Evolutionary conservation across 495 filamentous ascomycete genomes (phyloP), one percentile per base, ranked within the genome.

Genomic region (Chaetomium tenue): DNA sequence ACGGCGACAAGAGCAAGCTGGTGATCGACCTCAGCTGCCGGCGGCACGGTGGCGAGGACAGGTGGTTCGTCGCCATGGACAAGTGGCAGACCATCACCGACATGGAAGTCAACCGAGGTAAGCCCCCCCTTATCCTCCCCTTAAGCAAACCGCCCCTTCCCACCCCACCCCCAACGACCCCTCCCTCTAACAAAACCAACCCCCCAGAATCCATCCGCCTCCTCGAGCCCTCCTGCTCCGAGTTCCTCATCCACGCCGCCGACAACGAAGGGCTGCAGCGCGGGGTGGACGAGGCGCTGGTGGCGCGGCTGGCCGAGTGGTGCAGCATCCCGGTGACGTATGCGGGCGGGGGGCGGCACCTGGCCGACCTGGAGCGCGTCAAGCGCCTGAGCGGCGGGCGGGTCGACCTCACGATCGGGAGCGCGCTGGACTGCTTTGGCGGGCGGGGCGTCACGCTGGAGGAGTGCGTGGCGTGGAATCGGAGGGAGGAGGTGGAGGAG

Each of bases 231-330:
- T 93, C 91, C 74, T 97, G 94, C 78, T 91, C 89, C 48, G 95
- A 98, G 71, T 98, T 98, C 74, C 81, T 98, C 55, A 91, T 98
- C 70, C 95, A 98, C 70, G 94, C 94, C n/a, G 94, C 95, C n/a
- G 94, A 98, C 73, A 92, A 93, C 60, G 94, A 98, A 73, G 94
- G 94, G 11, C 78, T 98, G 54, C 95, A 97, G 72, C 81, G 82
- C 57, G 94, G 94, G 30, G 89, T 98, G 57, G 95, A 98, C 68
- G 88, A 93, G 69, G 83, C 89, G 57, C 78, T 98, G 2, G 92
- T 98, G 0, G 76, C 82, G 60, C 85, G 79, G 60, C 77, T 98
- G 54, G 89, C 91, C 2, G 76, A 86, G 66, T 98, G 93, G 91
- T 94, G 91, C 69, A 86, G 80, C 12, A 92, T 94, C 53, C 95